Evolutionary conservation across 441 rosid species (phyloP).

Genomic region (Corymbia calophylla): DNA sequence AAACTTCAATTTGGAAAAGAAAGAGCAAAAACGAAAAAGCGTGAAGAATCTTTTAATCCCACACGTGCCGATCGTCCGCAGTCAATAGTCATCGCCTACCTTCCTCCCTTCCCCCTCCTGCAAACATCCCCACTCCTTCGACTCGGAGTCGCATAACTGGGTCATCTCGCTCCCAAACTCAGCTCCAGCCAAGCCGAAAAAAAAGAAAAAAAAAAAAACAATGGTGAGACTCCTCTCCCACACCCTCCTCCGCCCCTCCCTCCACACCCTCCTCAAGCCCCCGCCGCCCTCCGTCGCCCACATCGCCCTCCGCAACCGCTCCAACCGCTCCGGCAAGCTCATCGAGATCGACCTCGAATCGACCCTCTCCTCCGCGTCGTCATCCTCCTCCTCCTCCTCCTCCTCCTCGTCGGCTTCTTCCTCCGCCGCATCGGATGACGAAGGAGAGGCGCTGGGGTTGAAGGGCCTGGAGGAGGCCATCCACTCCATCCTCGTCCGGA

Average conservation of each 20-base stretch:
- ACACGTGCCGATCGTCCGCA: neutral
- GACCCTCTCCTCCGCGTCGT: neutral
- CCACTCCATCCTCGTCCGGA: slow-evolving; percentile 26
- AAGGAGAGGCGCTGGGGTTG: neutral
- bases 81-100: neutral
- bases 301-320: neutral
- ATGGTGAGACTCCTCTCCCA: slow-evolving; percentile 1
- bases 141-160: neutral
- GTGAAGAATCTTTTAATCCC: neutral
- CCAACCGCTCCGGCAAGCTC: slow-evolving; percentile 2
- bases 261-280: neutral
- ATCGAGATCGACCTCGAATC: slow-evolving; percentile 2
- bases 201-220: neutral
- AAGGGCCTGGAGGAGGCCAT: slow-evolving; percentile 41
- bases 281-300: neutral
- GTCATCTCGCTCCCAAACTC: neutral
- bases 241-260: neutral
- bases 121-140: neutral
- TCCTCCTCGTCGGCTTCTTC: neutral
- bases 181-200: neutral
- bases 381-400: neutral
- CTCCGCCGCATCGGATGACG: neutral
- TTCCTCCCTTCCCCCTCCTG: neutral
- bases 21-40: neutral
- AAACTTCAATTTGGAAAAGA: neutral